phyloP scores from a whole-genome alignment of 2,329 filamentous ascomycete genomes.

The Ophiostoma piceae region DNA sequence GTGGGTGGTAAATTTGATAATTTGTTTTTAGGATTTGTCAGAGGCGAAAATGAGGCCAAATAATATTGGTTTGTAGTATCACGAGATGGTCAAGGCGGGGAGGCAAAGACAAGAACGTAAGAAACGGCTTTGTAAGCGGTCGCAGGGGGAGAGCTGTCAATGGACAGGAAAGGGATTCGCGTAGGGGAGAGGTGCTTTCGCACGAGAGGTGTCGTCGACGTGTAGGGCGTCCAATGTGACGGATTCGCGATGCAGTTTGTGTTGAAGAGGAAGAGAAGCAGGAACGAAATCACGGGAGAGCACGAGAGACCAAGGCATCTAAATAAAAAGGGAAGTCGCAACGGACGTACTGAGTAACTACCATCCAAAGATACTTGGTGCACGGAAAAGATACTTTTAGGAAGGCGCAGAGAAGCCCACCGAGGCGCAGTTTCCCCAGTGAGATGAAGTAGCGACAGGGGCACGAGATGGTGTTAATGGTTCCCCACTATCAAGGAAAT shows the following conservation, averaged over 20 bases:
- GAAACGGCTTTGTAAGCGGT: not conserved
- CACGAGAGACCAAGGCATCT: slow-evolving; percentile 4
- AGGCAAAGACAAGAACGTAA: not conserved
- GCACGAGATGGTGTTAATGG: not conserved
- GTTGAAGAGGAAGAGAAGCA: not conserved
- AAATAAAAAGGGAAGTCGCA: slow-evolving; percentile 6
- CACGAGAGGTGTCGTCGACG: slow-evolving; percentile 14
- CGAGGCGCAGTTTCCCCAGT: slow-evolving; percentile 22
- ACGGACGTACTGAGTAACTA: too few species aligned
- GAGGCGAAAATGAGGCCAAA: not conserved
- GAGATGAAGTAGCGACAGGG: not conserved
- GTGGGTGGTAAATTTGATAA: not conserved
- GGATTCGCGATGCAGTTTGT: slow-evolving; percentile 9
- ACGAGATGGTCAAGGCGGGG: not conserved
- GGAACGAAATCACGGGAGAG: slow-evolving; percentile 7
- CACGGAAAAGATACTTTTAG: slow-evolving; percentile 5
- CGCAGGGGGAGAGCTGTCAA: not conserved
- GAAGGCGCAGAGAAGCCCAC: slow-evolving; percentile 17
- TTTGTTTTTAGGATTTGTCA: not conserved
- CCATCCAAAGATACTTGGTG: not conserved
- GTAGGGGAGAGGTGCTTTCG: slow-evolving; percentile 17
- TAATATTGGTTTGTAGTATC: not conserved
- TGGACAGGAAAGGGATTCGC: not conserved
- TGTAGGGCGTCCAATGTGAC: slow-evolving; percentile 11
- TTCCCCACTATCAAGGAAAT: not conserved